A percentile compares a stretch with the other conserved stretches of the same genome.
Conservation (phyloP, 495 filamentous ascomycete genomes). For the Neurospora hispaniola region DNA sequence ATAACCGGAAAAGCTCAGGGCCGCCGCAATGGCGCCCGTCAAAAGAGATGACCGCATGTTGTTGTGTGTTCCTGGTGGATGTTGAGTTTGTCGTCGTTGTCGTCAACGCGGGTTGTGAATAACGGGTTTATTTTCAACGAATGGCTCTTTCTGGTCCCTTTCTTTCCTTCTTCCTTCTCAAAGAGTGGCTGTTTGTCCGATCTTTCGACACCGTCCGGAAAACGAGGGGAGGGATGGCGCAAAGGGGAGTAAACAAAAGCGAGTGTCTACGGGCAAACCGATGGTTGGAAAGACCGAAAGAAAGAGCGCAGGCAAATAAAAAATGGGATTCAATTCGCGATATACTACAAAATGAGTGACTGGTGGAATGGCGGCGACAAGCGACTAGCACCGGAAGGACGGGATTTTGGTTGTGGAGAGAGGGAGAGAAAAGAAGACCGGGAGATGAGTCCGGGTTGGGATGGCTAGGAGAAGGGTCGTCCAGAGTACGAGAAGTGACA, state of each 20-base stretch:
- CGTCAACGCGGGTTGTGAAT: background rate
- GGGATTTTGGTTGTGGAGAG: background rate
- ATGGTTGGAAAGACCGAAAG: background rate
- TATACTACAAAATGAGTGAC: background rate
- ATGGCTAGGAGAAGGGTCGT: background rate
- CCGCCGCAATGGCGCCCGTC: conserved; percentile 11
- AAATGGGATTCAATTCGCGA: background rate
- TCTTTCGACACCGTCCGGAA: background rate
- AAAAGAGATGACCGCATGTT: conserved; percentile 17
- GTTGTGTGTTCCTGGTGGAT: background rate
- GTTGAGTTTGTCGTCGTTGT: background rate
- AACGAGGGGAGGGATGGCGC: background rate
- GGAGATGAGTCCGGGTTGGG: background rate
- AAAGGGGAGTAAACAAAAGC: background rate
- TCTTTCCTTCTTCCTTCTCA: conserved; percentile 6
- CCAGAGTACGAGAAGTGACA: background rate
- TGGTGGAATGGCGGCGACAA: too few species aligned
- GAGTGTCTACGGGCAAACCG: background rate
- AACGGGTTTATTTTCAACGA: background rate
- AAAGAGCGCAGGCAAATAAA: background rate
- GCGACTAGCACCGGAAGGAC: background rate
- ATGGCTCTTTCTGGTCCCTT: background rate
- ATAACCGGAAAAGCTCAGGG: conserved; percentile 18
- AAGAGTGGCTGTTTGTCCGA: conserved; percentile 7
- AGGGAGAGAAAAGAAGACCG: background rate